Evolutionary conservation across 2,329 filamentous ascomycete species (phyloP).

Genomic region (Aspergillus sp.): DNA sequence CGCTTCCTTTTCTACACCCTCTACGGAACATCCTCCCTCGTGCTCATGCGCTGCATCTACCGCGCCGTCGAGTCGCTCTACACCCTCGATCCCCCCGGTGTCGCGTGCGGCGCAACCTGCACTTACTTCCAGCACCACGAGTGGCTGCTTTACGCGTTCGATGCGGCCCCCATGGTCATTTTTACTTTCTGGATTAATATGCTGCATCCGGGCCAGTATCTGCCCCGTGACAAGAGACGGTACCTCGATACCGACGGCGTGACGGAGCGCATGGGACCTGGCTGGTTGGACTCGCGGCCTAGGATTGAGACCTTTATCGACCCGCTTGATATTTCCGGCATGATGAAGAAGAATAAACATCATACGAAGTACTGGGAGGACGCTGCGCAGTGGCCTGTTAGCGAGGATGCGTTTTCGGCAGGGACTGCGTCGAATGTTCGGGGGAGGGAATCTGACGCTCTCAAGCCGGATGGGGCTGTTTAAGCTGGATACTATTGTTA

Average conservation of each 20-base stretch:
- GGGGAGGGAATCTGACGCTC: not conserved
- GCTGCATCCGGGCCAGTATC: slow-evolving; percentile 4
- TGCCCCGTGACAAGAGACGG: slow-evolving; percentile 4
- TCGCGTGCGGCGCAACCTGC: slow-evolving; percentile 4
- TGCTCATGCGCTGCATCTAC: slow-evolving; percentile 7
- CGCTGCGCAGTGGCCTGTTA: slow-evolving; percentile 2
- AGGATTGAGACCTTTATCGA: slow-evolving; percentile 7
- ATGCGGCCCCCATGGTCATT: slow-evolving; percentile 2
- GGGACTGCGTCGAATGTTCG: slow-evolving; percentile 8
- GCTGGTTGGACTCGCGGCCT: slow-evolving; percentile 6
- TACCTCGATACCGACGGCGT: slow-evolving; percentile 7
- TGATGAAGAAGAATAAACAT: slow-evolving; percentile 7
- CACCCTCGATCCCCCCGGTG: not conserved
- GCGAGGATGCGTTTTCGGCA: not conserved
- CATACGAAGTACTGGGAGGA: slow-evolving; percentile 9
- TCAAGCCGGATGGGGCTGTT: not conserved
- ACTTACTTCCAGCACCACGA: slow-evolving; percentile 1
- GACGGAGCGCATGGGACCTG: slow-evolving; percentile 8
- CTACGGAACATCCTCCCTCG: slow-evolving; percentile 6
- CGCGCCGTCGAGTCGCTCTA: slow-evolving; percentile 8
- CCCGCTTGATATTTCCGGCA: not conserved
- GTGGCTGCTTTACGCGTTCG: slow-evolving; percentile 9
- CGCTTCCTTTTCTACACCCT: slow-evolving; percentile 8
- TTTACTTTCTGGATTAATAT: slow-evolving; percentile 11
- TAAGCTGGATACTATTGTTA: not conserved